phyloP scores from a whole-genome alignment of 2,329 filamentous ascomycete genomes.

The Xylariomycetidae sp. region DNA sequence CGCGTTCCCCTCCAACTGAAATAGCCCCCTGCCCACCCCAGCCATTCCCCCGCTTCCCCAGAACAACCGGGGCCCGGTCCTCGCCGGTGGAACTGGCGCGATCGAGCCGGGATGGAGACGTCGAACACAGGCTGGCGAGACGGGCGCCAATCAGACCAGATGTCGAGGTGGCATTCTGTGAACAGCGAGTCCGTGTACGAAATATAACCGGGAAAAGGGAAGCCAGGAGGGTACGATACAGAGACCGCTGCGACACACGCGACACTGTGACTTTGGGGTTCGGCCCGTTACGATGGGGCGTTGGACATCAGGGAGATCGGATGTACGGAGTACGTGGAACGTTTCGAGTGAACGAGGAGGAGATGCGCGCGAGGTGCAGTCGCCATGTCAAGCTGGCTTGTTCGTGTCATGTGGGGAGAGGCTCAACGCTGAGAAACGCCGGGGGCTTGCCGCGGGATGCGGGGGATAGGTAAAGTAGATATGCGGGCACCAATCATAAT shows the following conservation, averaged over 20 bases:
- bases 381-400: not conserved
- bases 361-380: not conserved
- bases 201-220: not conserved
- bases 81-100: not conserved
- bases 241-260: not conserved
- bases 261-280: not conserved
- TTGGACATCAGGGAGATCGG: not conserved
- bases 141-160: not conserved
- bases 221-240: not conserved
- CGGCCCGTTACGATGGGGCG: not conserved
- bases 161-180: not conserved
- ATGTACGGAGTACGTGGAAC: not conserved
- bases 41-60: conserved; percentile 3
- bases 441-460: not conserved
- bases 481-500: conserved; percentile 5
- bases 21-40: not conserved
- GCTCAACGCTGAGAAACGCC: not conserved
- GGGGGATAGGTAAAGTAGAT: not conserved
- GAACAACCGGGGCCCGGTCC: conserved; percentile 1
- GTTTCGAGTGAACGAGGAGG: not conserved
- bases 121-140: not conserved
- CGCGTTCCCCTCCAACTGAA: not conserved
- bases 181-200: not conserved
- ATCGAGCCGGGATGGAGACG: not conserved
- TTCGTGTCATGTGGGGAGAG: not conserved